phyloP scores from a whole-genome alignment of 768 basidiomycete genomes.

The Collybia sordida region DNA sequence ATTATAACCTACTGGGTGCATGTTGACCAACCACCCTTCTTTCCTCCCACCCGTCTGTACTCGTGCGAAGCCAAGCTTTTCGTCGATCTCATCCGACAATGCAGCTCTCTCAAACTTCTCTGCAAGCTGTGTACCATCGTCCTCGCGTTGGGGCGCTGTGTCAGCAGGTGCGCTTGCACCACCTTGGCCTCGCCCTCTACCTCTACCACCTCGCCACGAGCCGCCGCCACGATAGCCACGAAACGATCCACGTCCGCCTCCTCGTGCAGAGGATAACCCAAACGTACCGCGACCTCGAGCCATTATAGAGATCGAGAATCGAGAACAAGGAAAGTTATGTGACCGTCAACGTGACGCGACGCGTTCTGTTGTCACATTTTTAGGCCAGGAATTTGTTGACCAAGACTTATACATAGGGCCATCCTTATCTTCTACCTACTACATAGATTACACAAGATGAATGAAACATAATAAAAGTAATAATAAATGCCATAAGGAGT shows the following conservation, averaged over 20 bases:
- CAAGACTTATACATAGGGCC: neutral
- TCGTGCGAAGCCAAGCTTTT: conserved; percentile 85
- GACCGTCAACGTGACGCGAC: conserved; percentile 14
- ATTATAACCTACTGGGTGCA: conserved; percentile 81
- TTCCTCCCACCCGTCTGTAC: conserved; percentile 74
- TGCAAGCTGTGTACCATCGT: conserved; percentile 85
- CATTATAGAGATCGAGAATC: conserved; percentile 27
- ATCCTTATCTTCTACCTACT: conserved; percentile 3
- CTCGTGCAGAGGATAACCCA: conserved; percentile 53
- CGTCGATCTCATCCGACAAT: conserved; percentile 85
- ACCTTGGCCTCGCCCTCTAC: conserved; percentile 53
- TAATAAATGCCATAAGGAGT: neutral
- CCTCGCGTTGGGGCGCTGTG: conserved; percentile 67
- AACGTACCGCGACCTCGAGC: conserved; percentile 56
- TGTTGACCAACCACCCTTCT: conserved; percentile 97
- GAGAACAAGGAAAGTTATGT: neutral
- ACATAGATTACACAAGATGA: conserved; percentile 10
- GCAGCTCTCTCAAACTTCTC: conserved; percentile 83
- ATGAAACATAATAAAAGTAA: neutral
- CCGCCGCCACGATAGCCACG: conserved; percentile 44
- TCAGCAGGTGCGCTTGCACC: conserved; percentile 40
- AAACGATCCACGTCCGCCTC: conserved; percentile 43
- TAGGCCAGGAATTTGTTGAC: neutral
- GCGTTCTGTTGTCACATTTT: conserved; percentile 9
- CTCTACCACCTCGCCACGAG: conserved; percentile 55